These are phyloP conservation scores for Chaetomiaceae sp. DNA, from an alignment of 2,329 filamentous ascomycete genomes.

Conservation along the genomic window DNA sequence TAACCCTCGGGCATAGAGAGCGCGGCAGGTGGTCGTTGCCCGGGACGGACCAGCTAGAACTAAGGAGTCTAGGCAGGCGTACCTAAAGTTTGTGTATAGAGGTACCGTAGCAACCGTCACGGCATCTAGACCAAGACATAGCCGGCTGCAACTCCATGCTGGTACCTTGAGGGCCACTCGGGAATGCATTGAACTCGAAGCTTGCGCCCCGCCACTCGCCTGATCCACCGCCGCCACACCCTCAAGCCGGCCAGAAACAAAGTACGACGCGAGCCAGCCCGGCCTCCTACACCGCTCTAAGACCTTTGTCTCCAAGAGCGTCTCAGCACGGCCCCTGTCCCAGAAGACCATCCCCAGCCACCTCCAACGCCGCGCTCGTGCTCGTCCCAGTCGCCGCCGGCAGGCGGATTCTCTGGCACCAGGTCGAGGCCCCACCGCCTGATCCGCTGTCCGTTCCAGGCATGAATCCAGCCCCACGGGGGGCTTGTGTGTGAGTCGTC, in stretches of 20 bases:
- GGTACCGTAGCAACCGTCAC: too few species aligned
- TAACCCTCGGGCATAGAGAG: too few species aligned
- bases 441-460: slow-evolving; percentile 1
- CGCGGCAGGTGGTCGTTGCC: too few species aligned
- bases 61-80: too few species aligned
- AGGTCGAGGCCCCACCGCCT: background rate
- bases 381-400: background rate
- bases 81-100: too few species aligned
- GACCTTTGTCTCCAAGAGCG: slow-evolving; percentile 1
- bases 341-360: slow-evolving; percentile 5
- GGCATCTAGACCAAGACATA: too few species aligned
- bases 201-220: too few species aligned
- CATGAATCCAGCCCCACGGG: slow-evolving; percentile 3
- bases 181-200: too few species aligned
- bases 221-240: too few species aligned
- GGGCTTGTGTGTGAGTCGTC: background rate
- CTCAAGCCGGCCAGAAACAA: background rate
- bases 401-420: background rate
- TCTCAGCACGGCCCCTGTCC: slow-evolving; percentile 5
- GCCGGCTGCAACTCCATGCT: too few species aligned
- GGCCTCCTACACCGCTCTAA: background rate
- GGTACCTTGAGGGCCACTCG: too few species aligned
- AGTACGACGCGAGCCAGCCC: slow-evolving; percentile 5
- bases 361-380: background rate
- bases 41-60: too few species aligned